Evolutionary conservation across 1,284 basidiomycete species (phyloP).

Genomic region (Tremellales sp.): DNA sequence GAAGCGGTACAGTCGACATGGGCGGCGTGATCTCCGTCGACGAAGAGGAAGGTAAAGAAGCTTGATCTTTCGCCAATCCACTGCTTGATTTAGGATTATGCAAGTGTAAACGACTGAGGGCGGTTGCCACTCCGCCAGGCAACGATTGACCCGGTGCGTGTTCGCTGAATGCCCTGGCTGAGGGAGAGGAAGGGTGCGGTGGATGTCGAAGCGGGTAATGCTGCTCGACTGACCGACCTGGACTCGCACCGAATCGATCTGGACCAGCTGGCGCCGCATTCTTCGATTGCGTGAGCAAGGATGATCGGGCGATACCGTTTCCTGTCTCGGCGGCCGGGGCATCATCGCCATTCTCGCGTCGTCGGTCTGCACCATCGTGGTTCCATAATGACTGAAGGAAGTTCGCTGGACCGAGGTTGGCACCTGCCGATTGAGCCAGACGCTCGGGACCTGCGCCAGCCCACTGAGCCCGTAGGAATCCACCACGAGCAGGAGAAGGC

Average conservation of each 20-base stretch:
- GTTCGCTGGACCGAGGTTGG: conserved; percentile 35
- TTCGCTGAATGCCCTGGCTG: conserved; percentile 37
- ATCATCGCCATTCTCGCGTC: conserved; percentile 15
- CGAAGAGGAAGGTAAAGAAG: neutral
- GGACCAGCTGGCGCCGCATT: conserved; percentile 1
- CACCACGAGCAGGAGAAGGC: conserved; percentile 13
- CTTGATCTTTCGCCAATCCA: neutral
- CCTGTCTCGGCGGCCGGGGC: conserved; percentile 6
- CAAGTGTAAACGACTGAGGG: conserved; percentile 46
- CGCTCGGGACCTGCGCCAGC: conserved; percentile 19
- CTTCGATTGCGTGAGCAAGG: conserved; percentile 3
- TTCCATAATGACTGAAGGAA: conserved; percentile 45
- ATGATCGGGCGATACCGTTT: conserved; percentile 29
- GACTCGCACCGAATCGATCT: conserved; percentile 4
- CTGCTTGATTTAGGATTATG: conserved; percentile 17
- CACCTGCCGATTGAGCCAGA: conserved; percentile 45
- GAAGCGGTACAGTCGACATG: neutral
- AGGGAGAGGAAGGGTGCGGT: conserved; percentile 34
- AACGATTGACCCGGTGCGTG: conserved; percentile 47
- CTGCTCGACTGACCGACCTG: conserved; percentile 9
- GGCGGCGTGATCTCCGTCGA: neutral
- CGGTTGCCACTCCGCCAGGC: conserved; percentile 46
- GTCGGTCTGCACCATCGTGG: conserved; percentile 40
- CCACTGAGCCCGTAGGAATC: conserved; percentile 14
- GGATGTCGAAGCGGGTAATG: conserved; percentile 24